Base-by-base conservation (phyloP, 257 asterid genomes). In the Agastache rugosa region DNA sequence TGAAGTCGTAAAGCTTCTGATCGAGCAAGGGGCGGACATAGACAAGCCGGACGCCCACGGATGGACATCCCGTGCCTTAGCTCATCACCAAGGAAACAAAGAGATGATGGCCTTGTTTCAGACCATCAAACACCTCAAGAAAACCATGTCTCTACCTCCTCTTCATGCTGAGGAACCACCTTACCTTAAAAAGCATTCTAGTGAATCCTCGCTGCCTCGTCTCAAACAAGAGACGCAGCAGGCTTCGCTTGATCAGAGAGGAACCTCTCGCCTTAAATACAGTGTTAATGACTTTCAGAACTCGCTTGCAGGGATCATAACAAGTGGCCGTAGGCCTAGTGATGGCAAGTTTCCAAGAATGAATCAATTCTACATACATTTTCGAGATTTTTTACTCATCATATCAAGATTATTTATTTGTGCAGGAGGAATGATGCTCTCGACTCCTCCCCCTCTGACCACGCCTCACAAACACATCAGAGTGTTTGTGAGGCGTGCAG, bases 11-110 rank as follows among this genome's bases (percentile, higher is more conserved):
- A 84, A 85, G 84, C 89, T 83, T 71, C 73, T 93, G 37, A 50
- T 93, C n/a, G 88, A 89, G 67, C 80, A 77, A 11, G 94, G 91
- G 47, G 89, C 85, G 4, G 87, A 91, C 44, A 48, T 87, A 73
- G 96, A 91, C 61, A 85, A 71, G 66, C 82, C 84, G 15, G 97
- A 93, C 8, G 78, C 51, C 47, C 82, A 89, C 19, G 89, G 88
- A 3, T 87, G 93, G 98, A 87, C 97, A 2, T 82, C 97, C 0
- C 82, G 92, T 17, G 87, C 81, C 64, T 75, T 91, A 55, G 98
- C 96, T 15, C 89, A 87, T 16, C 79, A 85, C 71, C 95, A 85
- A 65, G 93, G 93, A 71, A 77, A 83, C n/a, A 76, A 78, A 23
- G 92, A 87, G 56, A 85, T 93, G 53, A 89, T 76, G 27, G 80